Conservation (phyloP, 2,329 filamentous ascomycete species). For the Cryphonectria naterciae region DNA sequence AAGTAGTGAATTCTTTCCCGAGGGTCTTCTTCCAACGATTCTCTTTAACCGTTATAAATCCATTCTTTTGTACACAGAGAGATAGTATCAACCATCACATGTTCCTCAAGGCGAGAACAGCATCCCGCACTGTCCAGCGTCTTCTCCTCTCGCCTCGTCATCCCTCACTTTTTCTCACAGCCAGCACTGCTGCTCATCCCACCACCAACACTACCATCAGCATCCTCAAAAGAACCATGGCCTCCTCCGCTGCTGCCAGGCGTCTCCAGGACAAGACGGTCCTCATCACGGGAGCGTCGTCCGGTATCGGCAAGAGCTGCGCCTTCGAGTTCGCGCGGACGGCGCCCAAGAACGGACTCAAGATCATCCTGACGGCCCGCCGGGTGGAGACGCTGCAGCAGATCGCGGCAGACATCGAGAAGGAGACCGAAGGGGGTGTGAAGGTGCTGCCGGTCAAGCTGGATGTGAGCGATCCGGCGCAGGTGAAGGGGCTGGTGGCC, state of each 20-base stretch:
- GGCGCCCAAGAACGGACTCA: conserved; percentile 74
- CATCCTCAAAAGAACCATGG: conserved; percentile 44
- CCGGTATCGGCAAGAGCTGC: conserved; percentile 81
- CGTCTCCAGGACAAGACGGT: conserved; percentile 94
- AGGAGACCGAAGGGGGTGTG: conserved; percentile 78
- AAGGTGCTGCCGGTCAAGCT: conserved; percentile 82
- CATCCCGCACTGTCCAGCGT: conserved; percentile 19
- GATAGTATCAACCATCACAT: conserved; percentile 1
- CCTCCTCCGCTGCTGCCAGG: conserved; percentile 69
- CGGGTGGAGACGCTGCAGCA: conserved; percentile 77
- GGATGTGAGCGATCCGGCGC: conserved; percentile 80
- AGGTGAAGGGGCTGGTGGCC: conserved; percentile 73
- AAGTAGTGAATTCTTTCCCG: too few relatives aligned
- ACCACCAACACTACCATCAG: not conserved
- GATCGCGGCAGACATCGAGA: conserved; percentile 74
- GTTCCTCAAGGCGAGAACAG: conserved; percentile 21
- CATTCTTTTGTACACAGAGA: not conserved
- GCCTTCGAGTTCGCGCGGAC: conserved; percentile 95
- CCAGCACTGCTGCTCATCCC: not conserved
- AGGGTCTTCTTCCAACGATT: not conserved
- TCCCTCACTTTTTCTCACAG: not conserved
- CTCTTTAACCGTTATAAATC: not conserved
- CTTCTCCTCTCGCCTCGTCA: conserved; percentile 15
- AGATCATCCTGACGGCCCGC: conserved; percentile 86
- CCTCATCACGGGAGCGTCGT: conserved; percentile 88